Base-by-base conservation (phyloP, 495 filamentous ascomycete species). In the Chaetomidium leptoderma region DNA sequence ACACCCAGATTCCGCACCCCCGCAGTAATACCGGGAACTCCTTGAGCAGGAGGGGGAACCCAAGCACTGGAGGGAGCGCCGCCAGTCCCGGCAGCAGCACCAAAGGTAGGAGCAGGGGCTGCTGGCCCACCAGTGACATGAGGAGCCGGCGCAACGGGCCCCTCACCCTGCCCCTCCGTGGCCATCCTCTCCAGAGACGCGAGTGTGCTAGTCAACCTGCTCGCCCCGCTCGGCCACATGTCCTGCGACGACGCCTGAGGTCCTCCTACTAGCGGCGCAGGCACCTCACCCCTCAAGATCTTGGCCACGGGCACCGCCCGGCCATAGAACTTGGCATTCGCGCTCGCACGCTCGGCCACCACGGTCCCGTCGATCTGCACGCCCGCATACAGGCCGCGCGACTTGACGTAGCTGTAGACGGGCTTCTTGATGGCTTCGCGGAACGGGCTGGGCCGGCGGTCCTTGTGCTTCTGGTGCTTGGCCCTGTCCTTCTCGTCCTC, bases 351-450 rank as follows among this genome's bases (percentile, higher is more conserved):
- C 71, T 90, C 87, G 47, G 90, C 83, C 57, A 93, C 76, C 30
- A 91, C 79, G 0, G 88, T 91, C 0, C 89, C 89, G 62, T 92
- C 88, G 43, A 91, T 75, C 55, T 89, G 86, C 10, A 91, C 78
- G 23, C 88, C 88, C 6, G 86, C 88, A 58, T 90, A 91, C 35
- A 92, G 78, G 4, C 89, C 89, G 37, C 88, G 81, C 60, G 82
- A 87, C 72, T 91, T 91, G 74, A 92, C 81, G 63, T 93, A 93
- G 35, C 83, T 89, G 77, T 86, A 92, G 11, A 91, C 78, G 0
- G 89, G 88, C 55, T 69, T 74, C 23, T 64, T 64, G 53, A 71
- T 46, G 21, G 59, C 62, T 17, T 68, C 67, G n/a, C 62, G 53
- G 39, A 70, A 63, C 17, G 64, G 62, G 23, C 60, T 63, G 6